phyloP scores from a whole-genome alignment of 768 basidiomycete species.

The Dioszegia aurantiaca region DNA sequence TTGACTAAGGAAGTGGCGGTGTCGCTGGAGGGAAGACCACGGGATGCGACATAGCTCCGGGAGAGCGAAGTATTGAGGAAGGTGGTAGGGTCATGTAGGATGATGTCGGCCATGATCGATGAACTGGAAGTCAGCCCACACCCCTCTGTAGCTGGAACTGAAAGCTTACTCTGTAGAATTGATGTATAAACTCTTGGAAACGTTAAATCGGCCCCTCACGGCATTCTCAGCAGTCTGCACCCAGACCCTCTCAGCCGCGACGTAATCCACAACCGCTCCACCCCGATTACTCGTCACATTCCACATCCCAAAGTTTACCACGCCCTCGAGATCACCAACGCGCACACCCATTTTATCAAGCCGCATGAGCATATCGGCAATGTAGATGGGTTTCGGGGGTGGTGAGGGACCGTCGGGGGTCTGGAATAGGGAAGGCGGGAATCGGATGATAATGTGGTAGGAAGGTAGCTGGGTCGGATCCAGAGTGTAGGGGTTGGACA shows the following conservation, averaged over 20 bases:
- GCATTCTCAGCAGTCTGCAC: constrained; percentile 32
- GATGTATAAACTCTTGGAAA: constrained; percentile 36
- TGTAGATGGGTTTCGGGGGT: constrained; percentile 9
- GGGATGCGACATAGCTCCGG: constrained; percentile 4
- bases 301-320: constrained; percentile 33
- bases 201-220: constrained; percentile 43
- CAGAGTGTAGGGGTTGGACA: constrained; percentile 33
- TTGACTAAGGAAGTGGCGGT: constrained; percentile 4
- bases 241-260: constrained; percentile 32
- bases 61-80: constrained; percentile 14
- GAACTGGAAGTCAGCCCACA: constrained; percentile 13
- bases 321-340: constrained; percentile 34
- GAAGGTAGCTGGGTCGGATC: constrained; percentile 33
- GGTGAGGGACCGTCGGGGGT: neutral
- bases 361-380: constrained; percentile 26
- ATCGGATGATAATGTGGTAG: constrained; percentile 33
- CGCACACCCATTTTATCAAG: constrained; percentile 41
- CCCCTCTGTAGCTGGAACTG: constrained; percentile 18
- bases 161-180: constrained; percentile 46
- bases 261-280: constrained; percentile 33
- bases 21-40: constrained; percentile 4
- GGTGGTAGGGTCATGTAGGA: constrained; percentile 22
- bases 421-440: constrained; percentile 34
- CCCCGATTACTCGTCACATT: constrained; percentile 30
- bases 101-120: constrained; percentile 28